phyloP scores from a whole-genome alignment of 345 rosid species.

The Salix koriyanagi region DNA sequence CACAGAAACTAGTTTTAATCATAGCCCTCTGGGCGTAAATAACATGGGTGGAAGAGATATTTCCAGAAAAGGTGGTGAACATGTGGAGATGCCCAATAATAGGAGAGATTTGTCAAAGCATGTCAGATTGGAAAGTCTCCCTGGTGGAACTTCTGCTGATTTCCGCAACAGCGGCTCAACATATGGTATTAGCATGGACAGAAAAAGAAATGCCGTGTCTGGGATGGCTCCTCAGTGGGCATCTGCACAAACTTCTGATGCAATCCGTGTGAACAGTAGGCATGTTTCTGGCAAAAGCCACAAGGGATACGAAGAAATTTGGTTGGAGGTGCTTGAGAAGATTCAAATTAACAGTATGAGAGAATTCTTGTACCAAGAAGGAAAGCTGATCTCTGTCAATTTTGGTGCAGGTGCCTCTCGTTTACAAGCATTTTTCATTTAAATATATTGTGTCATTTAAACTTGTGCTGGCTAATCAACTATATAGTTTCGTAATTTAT shows the following conservation, averaged over 20 bases:
- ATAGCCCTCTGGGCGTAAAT: slow-evolving; percentile 39
- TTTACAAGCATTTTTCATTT: background rate
- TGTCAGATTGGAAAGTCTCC: slow-evolving; percentile 34
- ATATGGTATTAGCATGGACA: slow-evolving; percentile 32
- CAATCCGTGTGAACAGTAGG: slow-evolving; percentile 17
- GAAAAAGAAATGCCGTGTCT: slow-evolving; percentile 32
- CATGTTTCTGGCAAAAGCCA: slow-evolving; percentile 34
- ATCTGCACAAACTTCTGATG: slow-evolving; percentile 22
- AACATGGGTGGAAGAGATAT: slow-evolving; percentile 37
- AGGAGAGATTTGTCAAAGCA: slow-evolving; percentile 35
- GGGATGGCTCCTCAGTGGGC: slow-evolving; percentile 36
- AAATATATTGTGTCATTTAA: slow-evolving; percentile 4
- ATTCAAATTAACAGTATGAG: slow-evolving; percentile 47
- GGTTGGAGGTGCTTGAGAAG: slow-evolving; percentile 71
- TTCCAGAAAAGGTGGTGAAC: slow-evolving; percentile 34
- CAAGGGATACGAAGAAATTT: slow-evolving; percentile 64
- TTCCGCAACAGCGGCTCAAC: slow-evolving; percentile 15
- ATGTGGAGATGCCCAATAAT: slow-evolving; percentile 22
- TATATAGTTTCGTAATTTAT: background rate
- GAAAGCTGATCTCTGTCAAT: slow-evolving; percentile 72
- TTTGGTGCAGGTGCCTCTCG: slow-evolving; percentile 70
- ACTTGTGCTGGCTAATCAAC: background rate
- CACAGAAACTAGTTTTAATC: slow-evolving; percentile 58
- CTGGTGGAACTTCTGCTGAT: slow-evolving; percentile 28
- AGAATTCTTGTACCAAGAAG: slow-evolving; percentile 79